Evolutionary conservation across 2,329 filamentous ascomycete species (phyloP).

Genomic region (Corynespora cassiicola): DNA sequence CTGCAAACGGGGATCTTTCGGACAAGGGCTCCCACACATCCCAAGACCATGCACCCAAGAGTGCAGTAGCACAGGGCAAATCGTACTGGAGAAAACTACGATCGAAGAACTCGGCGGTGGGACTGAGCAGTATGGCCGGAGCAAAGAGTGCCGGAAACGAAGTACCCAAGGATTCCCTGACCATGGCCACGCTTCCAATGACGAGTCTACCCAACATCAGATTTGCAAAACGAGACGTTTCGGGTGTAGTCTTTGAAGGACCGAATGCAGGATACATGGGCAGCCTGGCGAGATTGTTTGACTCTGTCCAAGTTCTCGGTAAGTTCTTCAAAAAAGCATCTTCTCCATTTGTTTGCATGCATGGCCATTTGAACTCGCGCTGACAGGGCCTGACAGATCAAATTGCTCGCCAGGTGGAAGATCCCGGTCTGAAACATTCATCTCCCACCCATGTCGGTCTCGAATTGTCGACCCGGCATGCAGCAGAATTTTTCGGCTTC

Average conservation of each 20-base stretch:
- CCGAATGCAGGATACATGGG: slow-evolving; percentile 92
- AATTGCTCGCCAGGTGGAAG: slow-evolving; percentile 94
- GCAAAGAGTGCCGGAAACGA: slow-evolving; percentile 43
- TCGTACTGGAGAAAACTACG: slow-evolving; percentile 87
- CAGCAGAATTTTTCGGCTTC: slow-evolving; percentile 97
- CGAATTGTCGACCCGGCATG: slow-evolving; percentile 90
- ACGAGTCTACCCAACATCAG: slow-evolving; percentile 76
- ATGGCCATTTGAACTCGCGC: slow-evolving; percentile 2
- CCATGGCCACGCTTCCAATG: slow-evolving; percentile 63
- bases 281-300: slow-evolving; percentile 86
- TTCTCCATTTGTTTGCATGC: not conserved
- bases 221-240: slow-evolving; percentile 74
- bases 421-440: slow-evolving; percentile 88
- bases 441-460: slow-evolving; percentile 95
- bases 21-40: slow-evolving; percentile 35
- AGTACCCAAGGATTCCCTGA: slow-evolving; percentile 64
- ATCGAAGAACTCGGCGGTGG: slow-evolving; percentile 80
- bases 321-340: slow-evolving; percentile 47
- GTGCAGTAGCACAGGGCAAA: slow-evolving; percentile 60
- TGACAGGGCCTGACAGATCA: slow-evolving; percentile 67
- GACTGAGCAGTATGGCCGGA: slow-evolving; percentile 57
- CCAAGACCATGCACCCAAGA: slow-evolving; percentile 39
- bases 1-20: slow-evolving; percentile 27
- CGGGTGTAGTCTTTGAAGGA: slow-evolving; percentile 74
- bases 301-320: slow-evolving; percentile 93